Conservation (phyloP, 2,329 filamentous ascomycete genomes). For the Pezicula carpinea region DNA sequence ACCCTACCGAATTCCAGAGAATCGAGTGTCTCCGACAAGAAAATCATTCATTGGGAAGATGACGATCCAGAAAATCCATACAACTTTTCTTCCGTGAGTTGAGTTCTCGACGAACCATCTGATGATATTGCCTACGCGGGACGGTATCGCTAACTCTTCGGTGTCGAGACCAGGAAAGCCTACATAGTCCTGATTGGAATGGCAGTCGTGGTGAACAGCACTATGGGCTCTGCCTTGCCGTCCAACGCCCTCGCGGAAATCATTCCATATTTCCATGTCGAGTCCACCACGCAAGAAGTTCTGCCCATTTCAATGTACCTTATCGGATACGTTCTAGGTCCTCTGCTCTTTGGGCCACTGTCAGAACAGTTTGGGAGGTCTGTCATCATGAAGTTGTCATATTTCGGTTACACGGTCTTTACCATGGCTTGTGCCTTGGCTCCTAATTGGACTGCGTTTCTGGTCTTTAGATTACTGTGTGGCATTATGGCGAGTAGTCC, state of each 20-base stretch:
- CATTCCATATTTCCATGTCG: slow-evolving; percentile 50
- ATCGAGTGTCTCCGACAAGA: slow-evolving; percentile 15
- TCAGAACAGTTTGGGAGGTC: slow-evolving; percentile 61
- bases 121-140: not conserved
- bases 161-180: slow-evolving; percentile 45
- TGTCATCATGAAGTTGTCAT: slow-evolving; percentile 57
- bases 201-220: slow-evolving; percentile 61
- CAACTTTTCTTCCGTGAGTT: slow-evolving; percentile 24
- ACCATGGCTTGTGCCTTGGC: slow-evolving; percentile 60
- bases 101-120: not conserved
- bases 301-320: slow-evolving; percentile 61
- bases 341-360: slow-evolving; percentile 59
- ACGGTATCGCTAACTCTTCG: not conserved
- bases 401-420: slow-evolving; percentile 63
- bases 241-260: slow-evolving; percentile 59
- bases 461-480: slow-evolving; percentile 58
- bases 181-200: slow-evolving; percentile 51
- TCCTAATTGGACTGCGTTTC: slow-evolving; percentile 55
- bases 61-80: slow-evolving; percentile 26
- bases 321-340: slow-evolving; percentile 54
- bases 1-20: slow-evolving; percentile 19
- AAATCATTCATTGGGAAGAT: slow-evolving; percentile 24
- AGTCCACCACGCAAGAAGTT: slow-evolving; percentile 33
- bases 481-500: slow-evolving; percentile 54
- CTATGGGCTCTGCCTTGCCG: slow-evolving; percentile 60